Evolutionary conservation across 148 eudicot species (phyloP).

Genomic region (Fagopyrum esculentum): DNA sequence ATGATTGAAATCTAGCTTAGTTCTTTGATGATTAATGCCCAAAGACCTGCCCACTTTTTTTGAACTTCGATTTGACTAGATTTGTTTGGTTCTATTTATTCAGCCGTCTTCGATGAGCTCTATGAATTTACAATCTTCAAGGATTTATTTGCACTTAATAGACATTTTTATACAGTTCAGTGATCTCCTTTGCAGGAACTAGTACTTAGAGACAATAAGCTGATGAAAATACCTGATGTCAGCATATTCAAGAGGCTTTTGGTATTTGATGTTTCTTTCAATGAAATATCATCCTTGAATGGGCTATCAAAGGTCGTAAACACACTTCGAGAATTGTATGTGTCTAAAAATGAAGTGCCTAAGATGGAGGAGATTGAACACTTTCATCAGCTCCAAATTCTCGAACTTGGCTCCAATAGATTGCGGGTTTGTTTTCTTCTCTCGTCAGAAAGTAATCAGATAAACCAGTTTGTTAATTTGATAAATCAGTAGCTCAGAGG

Average conservation of each 20-base stretch:
- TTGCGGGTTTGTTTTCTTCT: conserved; percentile 59
- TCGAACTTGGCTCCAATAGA: conserved; percentile 94
- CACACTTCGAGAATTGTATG: conserved; percentile 75
- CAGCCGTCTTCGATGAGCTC: not conserved
- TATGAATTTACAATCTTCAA: not conserved
- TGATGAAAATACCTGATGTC: conserved; percentile 77
- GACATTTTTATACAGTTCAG: not conserved
- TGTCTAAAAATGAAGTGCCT: conserved; percentile 88
- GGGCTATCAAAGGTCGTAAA: conserved; percentile 72
- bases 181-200: conserved; percentile 57
- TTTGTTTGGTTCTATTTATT: not conserved
- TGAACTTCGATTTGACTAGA: not conserved
- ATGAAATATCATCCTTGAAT: conserved; percentile 69
- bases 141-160: not conserved
- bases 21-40: not conserved
- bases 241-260: conserved; percentile 71
- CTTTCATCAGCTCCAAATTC: conserved; percentile 68
- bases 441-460: conserved; percentile 5
- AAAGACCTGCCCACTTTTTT: not conserved
- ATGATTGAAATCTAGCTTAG: not conserved
- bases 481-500: no score
- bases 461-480: not conserved
- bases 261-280: conserved; percentile 90
- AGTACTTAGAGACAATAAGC: conserved; percentile 82
- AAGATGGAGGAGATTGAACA: conserved; percentile 97